Evolutionary conservation across 176 grass and related monocot genomes (phyloP).

Genomic region (Saccharum spontaneum): DNA sequence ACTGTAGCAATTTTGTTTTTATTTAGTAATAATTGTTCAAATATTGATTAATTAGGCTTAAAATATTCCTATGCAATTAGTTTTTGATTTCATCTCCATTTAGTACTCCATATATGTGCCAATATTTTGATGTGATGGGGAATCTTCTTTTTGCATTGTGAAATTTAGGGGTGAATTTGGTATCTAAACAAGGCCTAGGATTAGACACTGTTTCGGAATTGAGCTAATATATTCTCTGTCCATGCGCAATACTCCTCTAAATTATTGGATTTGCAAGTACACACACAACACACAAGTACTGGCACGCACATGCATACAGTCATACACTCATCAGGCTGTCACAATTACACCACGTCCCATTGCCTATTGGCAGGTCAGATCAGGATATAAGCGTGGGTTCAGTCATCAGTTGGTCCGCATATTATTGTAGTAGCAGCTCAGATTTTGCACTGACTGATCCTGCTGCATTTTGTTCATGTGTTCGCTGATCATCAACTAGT

Average conservation of each 20-base stretch:
- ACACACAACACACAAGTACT: conserved; percentile 10
- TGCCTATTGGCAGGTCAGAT: background rate
- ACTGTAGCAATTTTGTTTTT: no score
- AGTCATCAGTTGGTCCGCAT: background rate
- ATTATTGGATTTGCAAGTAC: conserved; percentile 4
- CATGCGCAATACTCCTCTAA: background rate
- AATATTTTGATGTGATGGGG: no score
- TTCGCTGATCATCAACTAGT: conserved; percentile 26
- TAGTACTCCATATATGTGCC: no score
- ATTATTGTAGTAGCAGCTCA: background rate
- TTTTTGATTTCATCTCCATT: no score
- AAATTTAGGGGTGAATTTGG: no score
- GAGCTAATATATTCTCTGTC: background rate
- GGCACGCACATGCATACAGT: conserved; percentile 13
- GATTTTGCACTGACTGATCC: background rate
- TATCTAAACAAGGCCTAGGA: no score
- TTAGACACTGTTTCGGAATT: background rate
- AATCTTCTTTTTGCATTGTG: no score
- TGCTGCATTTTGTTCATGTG: background rate
- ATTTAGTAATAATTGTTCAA: no score
- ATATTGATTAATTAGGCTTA: no score
- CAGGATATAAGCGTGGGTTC: background rate
- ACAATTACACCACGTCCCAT: background rate
- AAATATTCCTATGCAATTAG: no score
- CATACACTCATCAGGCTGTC: background rate